Evolutionary conservation across 1,139 yeast genomes (phyloP).

Genomic region (Lodderomyces beijingensis): DNA sequence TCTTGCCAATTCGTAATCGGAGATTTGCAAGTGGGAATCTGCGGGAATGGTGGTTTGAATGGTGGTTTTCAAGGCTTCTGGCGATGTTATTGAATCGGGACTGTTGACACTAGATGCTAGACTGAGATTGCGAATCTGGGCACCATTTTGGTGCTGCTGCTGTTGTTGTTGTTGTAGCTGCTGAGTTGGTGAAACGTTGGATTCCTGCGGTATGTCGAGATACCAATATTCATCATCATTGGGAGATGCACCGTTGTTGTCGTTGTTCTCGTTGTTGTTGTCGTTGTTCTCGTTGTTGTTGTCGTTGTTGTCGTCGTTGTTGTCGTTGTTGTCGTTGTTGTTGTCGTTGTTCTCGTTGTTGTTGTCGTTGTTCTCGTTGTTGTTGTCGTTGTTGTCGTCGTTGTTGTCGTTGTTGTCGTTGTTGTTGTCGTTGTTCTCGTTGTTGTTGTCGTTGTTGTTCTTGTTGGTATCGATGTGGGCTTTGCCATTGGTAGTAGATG

Average conservation of each 20-base stretch:
- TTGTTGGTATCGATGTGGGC: no score
- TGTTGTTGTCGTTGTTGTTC: constrained; percentile 13
- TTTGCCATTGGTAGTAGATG: constrained; percentile 2
- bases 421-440: background rate
- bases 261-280: no score
- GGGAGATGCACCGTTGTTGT: no score
- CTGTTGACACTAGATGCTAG: constrained; percentile 3
- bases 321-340: no score
- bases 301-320: no score
- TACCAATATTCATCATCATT: constrained; percentile 20
- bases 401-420: constrained; percentile 4
- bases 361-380: background rate
- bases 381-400: background rate
- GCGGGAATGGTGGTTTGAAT: constrained; percentile 1
- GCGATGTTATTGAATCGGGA: constrained; percentile 8
- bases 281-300: no score
- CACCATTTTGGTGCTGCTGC: constrained; percentile 2
- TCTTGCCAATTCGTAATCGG: constrained; percentile 31
- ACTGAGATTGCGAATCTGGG: no score
- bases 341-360: no score
- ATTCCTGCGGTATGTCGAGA: constrained; percentile 17
- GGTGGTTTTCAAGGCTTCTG: constrained; percentile 2
- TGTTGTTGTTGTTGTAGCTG: constrained; percentile 5
- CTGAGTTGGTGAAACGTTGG: constrained; percentile 7
- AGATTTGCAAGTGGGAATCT: constrained; percentile 6